Evolutionary conservation across 2,329 filamentous ascomycete genomes (phyloP).

Genomic region (Colletotrichum sp.): DNA sequence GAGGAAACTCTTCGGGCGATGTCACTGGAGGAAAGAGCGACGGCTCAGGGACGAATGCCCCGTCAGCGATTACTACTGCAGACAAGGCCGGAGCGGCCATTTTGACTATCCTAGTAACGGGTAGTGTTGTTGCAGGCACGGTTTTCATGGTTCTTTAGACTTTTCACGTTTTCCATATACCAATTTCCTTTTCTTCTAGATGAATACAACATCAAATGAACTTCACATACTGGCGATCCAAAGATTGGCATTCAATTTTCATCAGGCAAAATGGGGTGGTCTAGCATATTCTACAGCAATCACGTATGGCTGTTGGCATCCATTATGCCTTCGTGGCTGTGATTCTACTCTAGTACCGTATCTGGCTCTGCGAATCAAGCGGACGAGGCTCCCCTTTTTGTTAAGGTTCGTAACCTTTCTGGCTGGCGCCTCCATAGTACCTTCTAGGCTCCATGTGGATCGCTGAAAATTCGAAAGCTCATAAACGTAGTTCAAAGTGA

Average conservation of each 20-base stretch:
- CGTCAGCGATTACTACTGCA: slow-evolving; percentile 47
- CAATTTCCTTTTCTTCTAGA: not conserved
- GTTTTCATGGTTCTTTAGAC: not conserved
- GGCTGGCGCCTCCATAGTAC: not conserved
- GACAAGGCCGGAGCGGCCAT: slow-evolving; percentile 74
- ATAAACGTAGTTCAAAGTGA: not conserved
- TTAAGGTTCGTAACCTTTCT: not conserved
- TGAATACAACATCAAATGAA: not conserved
- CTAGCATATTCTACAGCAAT: no score
- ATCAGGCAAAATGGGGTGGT: no score
- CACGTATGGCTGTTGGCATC: no score
- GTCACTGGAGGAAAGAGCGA: slow-evolving; percentile 21
- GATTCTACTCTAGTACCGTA: not conserved
- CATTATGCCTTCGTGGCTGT: not conserved
- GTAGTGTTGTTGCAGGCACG: slow-evolving; percentile 38
- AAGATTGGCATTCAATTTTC: not conserved
- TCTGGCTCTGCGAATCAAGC: not conserved
- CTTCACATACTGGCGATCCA: not conserved
- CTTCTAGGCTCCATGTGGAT: not conserved
- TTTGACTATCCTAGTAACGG: slow-evolving; percentile 60
- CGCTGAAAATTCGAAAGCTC: not conserved
- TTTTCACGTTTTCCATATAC: not conserved
- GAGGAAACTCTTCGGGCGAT: slow-evolving; percentile 55
- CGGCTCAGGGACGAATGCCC: not conserved
- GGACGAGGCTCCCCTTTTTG: not conserved